A percentile compares a stretch with the other conserved stretches of the same genome.
Evolutionary conservation across 1,284 basidiomycete genomes (phyloP).

Genomic region (Boletus semigastroideus): DNA sequence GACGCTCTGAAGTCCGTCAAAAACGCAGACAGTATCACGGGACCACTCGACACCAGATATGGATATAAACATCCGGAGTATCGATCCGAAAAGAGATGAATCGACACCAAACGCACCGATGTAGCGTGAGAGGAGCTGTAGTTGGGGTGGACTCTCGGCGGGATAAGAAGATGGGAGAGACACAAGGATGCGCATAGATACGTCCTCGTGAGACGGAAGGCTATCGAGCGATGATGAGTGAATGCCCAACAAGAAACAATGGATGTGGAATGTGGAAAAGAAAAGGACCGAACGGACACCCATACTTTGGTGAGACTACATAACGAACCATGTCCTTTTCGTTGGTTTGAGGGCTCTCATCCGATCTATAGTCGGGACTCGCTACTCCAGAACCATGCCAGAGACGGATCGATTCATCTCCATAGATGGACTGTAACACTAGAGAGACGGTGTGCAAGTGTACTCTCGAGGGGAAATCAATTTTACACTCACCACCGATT

Average conservation of each 20-base stretch:
- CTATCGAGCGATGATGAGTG: slow-evolving; percentile 27
- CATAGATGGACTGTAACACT: slow-evolving; percentile 86
- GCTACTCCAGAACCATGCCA: slow-evolving; percentile 44
- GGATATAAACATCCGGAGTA: slow-evolving; percentile 83
- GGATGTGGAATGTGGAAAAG: background rate
- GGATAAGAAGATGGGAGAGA: slow-evolving; percentile 78
- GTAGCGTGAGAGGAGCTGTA: slow-evolving; percentile 85
- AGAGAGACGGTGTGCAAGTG: slow-evolving; percentile 11
- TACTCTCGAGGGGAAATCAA: background rate
- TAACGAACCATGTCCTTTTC: slow-evolving; percentile 56
- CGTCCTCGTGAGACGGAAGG: slow-evolving; percentile 52
- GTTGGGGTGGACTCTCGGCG: slow-evolving; percentile 66
- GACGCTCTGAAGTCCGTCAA: slow-evolving; percentile 84
- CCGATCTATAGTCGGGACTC: slow-evolving; percentile 14
- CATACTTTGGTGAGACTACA: slow-evolving; percentile 54
- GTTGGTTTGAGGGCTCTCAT: slow-evolving; percentile 2
- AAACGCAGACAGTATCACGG: slow-evolving; percentile 77
- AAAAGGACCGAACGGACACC: slow-evolving; percentile 2
- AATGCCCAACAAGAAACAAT: slow-evolving; percentile 19
- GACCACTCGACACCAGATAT: slow-evolving; percentile 72
- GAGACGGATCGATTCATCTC: slow-evolving; percentile 58
- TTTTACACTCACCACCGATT: slow-evolving; percentile 57
- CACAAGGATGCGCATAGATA: slow-evolving; percentile 65
- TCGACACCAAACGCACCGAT: slow-evolving; percentile 79
- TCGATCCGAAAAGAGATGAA: slow-evolving; percentile 67